Evolutionary conservation across 208 protist species (phyloP), one percentile per base, ranked within the genome.

Genomic region (Trypanosomatidae sp.): DNA sequence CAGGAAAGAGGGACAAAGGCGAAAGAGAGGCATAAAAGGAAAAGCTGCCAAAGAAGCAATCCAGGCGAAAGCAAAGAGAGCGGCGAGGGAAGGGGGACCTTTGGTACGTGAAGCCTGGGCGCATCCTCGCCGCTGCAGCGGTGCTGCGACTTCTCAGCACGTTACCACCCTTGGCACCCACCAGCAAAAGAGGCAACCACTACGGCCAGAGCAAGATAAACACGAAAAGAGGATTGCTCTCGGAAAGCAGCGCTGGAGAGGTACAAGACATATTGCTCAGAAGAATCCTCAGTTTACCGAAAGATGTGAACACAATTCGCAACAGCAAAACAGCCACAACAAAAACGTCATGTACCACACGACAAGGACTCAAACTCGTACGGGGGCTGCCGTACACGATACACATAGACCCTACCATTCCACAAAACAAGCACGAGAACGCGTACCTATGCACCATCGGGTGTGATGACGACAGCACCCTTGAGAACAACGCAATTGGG

Each of bases 21-120:
- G 55, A 68, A 66, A 62, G 49, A 77, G 65, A 47, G 55, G 49
- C 22, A 65, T 33, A 52, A 44, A 36, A 73, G 52, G 41, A 62
- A 44, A 59, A 64, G 55, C 39, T 59, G 46, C 62, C 10, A 59
- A 19, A 58, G 44, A 60, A 52, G 19, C 8, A 53, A 47, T 33
- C 22, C 30, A 62, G 7, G 4, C 28, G 19, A 28, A 28, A 7
- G 60, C 28, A 65, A 22, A 49, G 30, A 56, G 44, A 65, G 55
- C 10, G 46, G 33, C 47, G 12, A 30, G 62, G 39, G 39, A n/a
- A 15, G 28, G 19, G 9, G 49, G 22, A 39, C n/a, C 58, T 2
- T 25, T 62, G 30, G n/a, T 5, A 60, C 12, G 28, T 41, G 55
- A 60, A 36, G 55, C 13, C 47, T 19, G 39, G 10, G 60, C 7